Percentiles rank a stretch among this genome's conserved stretches.
Evolutionary conservation across 495 filamentous ascomycete species (phyloP).

Genomic region (Talaromyces adpressus): DNA sequence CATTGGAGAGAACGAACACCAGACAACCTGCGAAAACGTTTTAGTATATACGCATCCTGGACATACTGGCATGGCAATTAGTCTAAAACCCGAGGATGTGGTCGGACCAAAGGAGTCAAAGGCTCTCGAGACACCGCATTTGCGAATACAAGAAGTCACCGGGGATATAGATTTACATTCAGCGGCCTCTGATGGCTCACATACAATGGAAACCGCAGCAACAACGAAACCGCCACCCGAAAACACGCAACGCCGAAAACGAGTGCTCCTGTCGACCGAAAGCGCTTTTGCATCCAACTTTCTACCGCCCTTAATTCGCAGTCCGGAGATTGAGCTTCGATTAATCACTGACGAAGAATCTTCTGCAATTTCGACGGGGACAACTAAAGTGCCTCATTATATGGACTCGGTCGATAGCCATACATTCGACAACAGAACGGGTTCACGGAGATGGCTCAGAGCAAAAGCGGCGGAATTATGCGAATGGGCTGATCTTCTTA

Average conservation of each 20-base stretch:
- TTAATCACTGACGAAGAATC: slow-evolving; percentile 44
- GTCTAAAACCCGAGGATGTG: background rate
- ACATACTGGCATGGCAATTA: slow-evolving; percentile 6
- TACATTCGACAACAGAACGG: slow-evolving; percentile 40
- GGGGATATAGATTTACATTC: background rate
- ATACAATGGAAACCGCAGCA: background rate
- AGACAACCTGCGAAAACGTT: background rate
- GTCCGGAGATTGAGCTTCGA: slow-evolving; percentile 35
- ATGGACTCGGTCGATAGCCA: slow-evolving; percentile 41
- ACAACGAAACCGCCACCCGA: background rate
- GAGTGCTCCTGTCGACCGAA: slow-evolving; percentile 37
- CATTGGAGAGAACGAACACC: background rate
- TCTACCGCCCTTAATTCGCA: slow-evolving; percentile 31
- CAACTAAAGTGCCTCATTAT: slow-evolving; percentile 40
- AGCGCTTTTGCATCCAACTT: slow-evolving; percentile 36
- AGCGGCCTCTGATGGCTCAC: background rate
- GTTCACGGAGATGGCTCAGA: slow-evolving; percentile 39
- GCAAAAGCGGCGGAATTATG: slow-evolving; percentile 63
- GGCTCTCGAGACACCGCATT: background rate
- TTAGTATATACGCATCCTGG: background rate
- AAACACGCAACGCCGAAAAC: slow-evolving; percentile 23
- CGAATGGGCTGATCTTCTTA: slow-evolving; percentile 80
- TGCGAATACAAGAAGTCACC: background rate
- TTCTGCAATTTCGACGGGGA: slow-evolving; percentile 33
- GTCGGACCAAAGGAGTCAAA: background rate